Evolutionary conservation across 2,329 filamentous ascomycete genomes (phyloP).

Genomic region (Monilinia laxa): DNA sequence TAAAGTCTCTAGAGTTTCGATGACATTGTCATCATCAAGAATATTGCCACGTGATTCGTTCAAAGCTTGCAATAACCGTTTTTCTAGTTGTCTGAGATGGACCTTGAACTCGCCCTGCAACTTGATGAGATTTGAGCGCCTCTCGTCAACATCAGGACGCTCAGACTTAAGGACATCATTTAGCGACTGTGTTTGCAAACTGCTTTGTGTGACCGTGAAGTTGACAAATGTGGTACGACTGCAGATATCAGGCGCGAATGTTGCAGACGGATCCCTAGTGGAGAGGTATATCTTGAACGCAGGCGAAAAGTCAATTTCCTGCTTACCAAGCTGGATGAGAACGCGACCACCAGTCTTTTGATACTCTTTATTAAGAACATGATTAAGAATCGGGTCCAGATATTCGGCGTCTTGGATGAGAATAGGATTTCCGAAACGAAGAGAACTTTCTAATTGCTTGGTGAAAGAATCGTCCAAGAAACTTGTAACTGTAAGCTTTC

Average conservation of each 20-base stretch:
- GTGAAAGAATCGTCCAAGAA: slow-evolving; percentile 98
- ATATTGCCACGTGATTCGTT: slow-evolving; percentile 98
- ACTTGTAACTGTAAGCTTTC: slow-evolving; percentile 92
- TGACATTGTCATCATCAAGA: slow-evolving; percentile 95
- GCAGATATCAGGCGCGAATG: slow-evolving; percentile 95
- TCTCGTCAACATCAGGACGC: slow-evolving; percentile 93
- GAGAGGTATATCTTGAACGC: slow-evolving; percentile 94
- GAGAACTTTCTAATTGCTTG: slow-evolving; percentile 93
- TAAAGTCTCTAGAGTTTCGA: slow-evolving; percentile 93
- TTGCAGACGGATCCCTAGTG: slow-evolving; percentile 92
- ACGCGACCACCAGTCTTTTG: slow-evolving; percentile 98
- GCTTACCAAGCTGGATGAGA: slow-evolving; percentile 95
- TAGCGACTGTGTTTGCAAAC: slow-evolving; percentile 94
- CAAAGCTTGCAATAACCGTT: slow-evolving; percentile 86
- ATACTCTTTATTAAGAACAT: slow-evolving; percentile 99
- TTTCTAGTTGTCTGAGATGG: slow-evolving; percentile 94
- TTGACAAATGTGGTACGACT: slow-evolving; percentile 99
- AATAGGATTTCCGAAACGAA: slow-evolving; percentile 97
- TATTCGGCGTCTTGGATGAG: slow-evolving; percentile 98
- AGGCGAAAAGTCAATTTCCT: slow-evolving; percentile 98
- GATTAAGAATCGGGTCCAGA: slow-evolving; percentile 93
- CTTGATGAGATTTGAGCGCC: slow-evolving; percentile 96
- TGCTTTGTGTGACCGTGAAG: slow-evolving; percentile 98
- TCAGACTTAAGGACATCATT: slow-evolving; percentile 98
- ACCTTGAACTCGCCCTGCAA: slow-evolving; percentile 98